Conservation (phyloP, 306 rosid genomes). For the Clitoria ternatea region DNA sequence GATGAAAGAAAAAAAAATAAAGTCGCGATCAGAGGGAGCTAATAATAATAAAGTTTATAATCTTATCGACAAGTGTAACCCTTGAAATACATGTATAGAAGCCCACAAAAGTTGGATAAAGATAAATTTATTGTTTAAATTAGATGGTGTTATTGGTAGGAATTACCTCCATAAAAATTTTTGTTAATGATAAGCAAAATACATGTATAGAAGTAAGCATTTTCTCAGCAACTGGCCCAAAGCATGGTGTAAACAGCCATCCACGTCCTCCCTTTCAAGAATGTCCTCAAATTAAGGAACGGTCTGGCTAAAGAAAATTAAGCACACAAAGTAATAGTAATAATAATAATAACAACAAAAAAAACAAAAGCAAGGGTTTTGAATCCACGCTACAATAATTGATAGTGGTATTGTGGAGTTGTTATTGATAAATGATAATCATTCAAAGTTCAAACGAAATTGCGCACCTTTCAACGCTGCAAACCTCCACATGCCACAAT, state of each 20-base stretch:
- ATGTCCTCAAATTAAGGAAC: slow-evolving; percentile 20
- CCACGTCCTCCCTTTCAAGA: not conserved
- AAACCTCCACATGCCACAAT: slow-evolving; percentile 15
- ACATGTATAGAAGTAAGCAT: not conserved
- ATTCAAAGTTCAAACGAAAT: slow-evolving; percentile 13
- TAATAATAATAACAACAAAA: too few relatives aligned
- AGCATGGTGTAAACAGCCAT: not conserved
- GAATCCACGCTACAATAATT: slow-evolving; percentile 28
- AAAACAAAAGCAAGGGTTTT: not conserved
- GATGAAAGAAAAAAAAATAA: not conserved
- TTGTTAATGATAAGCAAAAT: too few relatives aligned
- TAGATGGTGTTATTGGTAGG: too few relatives aligned
- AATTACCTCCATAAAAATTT: too few relatives aligned
- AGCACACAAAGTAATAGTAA: slow-evolving; percentile 11
- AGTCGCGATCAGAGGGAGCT: not conserved
- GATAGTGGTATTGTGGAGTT: slow-evolving; percentile 13
- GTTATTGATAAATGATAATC: too few relatives aligned
- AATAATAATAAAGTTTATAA: not conserved
- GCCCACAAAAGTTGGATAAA: too few relatives aligned
- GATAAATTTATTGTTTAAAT: too few relatives aligned
- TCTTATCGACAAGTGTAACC: not conserved
- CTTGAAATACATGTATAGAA: too few relatives aligned
- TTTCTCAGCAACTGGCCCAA: slow-evolving; percentile 3
- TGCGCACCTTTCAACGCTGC: not conserved
- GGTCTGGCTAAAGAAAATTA: not conserved